A percentile compares a stretch with the other conserved stretches of the same genome.
Evolutionary conservation across 2,329 filamentous ascomycete genomes (phyloP).

Genomic region (Nemania sp.): DNA sequence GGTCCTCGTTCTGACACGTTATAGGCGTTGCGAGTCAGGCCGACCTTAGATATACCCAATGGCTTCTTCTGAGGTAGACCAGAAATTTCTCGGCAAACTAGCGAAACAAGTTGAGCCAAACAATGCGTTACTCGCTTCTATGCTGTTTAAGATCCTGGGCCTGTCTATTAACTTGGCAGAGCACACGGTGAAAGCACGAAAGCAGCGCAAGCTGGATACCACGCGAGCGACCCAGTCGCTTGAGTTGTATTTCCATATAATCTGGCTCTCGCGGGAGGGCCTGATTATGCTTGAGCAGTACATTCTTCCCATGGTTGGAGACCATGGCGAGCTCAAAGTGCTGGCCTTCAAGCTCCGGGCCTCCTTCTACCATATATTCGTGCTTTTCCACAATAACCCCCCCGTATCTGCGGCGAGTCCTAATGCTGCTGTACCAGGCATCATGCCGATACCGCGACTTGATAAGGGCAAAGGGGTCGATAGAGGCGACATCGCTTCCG

Average conservation of each 20-base stretch:
- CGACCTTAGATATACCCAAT: constrained; percentile 52
- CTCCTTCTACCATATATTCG: constrained; percentile 95
- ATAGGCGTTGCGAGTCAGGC: background rate
- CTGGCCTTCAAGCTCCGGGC: constrained; percentile 89
- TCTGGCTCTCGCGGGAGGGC: constrained; percentile 94
- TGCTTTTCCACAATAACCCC: constrained; percentile 92
- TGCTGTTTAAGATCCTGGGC: constrained; percentile 89
- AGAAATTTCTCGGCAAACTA: constrained; percentile 92
- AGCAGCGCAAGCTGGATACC: constrained; percentile 79
- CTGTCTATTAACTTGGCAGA: constrained; percentile 86
- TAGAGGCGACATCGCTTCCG: constrained; percentile 50
- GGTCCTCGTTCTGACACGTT: background rate
- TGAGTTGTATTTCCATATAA: constrained; percentile 82
- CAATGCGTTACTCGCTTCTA: constrained; percentile 78
- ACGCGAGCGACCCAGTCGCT: constrained; percentile 79
- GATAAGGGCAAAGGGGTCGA: constrained; percentile 57
- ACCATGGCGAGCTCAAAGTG: constrained; percentile 82
- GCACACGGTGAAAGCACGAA: constrained; percentile 81
- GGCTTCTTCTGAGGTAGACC: constrained; percentile 96
- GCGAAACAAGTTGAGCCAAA: constrained; percentile 78
- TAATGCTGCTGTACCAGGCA: constrained; percentile 46
- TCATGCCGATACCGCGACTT: constrained; percentile 31
- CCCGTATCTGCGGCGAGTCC: constrained; percentile 67
- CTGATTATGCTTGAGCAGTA: constrained; percentile 85
- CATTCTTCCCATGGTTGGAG: constrained; percentile 81